Percentiles rank a stretch among this genome's conserved stretches.
Evolutionary conservation across 2,329 filamentous ascomycete species (phyloP).

Genomic region (Rutstroemia sp.): DNA sequence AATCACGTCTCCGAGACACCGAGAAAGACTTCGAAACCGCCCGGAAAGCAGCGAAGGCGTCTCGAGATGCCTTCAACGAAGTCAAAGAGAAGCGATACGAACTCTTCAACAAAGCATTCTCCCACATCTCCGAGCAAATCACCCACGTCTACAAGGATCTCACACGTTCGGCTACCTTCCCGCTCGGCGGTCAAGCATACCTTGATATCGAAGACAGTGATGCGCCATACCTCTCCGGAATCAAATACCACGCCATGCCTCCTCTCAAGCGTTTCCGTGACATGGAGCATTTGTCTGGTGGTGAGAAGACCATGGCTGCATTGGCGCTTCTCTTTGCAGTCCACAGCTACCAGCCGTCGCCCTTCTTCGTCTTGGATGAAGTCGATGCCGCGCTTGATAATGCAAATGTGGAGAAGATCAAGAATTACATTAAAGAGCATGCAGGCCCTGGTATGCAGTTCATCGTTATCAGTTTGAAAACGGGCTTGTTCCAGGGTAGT

Average conservation of each 20-base stretch:
- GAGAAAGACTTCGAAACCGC: conserved; percentile 88
- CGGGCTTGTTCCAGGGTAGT: conserved; percentile 90
- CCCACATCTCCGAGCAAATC: conserved; percentile 92
- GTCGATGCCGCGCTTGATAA: conserved; percentile 98
- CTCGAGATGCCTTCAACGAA: conserved; percentile 76
- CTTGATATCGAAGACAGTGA: conserved; percentile 91
- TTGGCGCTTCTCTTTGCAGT: conserved; percentile 94
- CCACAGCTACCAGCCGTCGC: conserved; percentile 89
- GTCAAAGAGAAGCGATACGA: conserved; percentile 79
- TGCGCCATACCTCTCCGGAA: conserved; percentile 88
- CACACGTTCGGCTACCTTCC: conserved; percentile 83
- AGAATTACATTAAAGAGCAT: conserved; percentile 92
- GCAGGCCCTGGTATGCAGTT: conserved; percentile 98
- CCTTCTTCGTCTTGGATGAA: conserved; percentile 97
- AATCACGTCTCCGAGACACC: conserved; percentile 72
- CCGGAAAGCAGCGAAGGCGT: conserved; percentile 62
- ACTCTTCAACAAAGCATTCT: conserved; percentile 91
- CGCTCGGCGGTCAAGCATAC: conserved; percentile 82
- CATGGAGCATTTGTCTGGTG: conserved; percentile 96
- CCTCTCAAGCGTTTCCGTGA: conserved; percentile 97
- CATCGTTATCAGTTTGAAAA: conserved; percentile 95
- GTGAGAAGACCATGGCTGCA: conserved; percentile 98
- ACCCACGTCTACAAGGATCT: conserved; percentile 90
- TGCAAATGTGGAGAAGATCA: conserved; percentile 91
- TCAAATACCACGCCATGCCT: conserved; percentile 99